Evolutionary conservation across 768 basidiomycete genomes (phyloP).

Genomic region (Leccinum rimulosum): DNA sequence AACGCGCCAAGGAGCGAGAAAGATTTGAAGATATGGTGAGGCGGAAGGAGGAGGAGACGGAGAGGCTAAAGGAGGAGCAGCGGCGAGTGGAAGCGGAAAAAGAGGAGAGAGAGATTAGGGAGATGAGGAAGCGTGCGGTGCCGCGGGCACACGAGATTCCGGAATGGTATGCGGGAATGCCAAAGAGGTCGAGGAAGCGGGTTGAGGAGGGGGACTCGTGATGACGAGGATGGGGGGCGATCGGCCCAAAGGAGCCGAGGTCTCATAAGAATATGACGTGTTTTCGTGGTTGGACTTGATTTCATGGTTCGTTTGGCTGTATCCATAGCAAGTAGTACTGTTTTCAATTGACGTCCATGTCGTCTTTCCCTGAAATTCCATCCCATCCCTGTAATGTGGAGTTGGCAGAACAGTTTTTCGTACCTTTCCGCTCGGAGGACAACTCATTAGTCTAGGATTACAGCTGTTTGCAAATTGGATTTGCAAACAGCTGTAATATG

Average conservation of each 20-base stretch:
- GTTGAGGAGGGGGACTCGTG: not conserved
- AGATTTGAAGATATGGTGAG: constrained; percentile 59
- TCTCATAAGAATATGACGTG: not conserved
- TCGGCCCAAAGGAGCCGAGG: not conserved
- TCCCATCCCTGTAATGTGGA: not conserved
- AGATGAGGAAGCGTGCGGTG: constrained; percentile 59
- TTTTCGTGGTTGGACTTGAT: not conserved
- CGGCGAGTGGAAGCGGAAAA: constrained; percentile 47
- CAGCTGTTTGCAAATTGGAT: not conserved
- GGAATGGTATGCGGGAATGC: constrained; percentile 72
- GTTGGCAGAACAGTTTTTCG: not conserved
- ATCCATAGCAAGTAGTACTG: not conserved
- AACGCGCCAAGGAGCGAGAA: constrained; percentile 58
- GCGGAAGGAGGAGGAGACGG: constrained; percentile 54
- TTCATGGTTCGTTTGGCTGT: not conserved
- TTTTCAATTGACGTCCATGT: not conserved
- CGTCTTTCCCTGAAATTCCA: not conserved
- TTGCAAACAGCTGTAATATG: not conserved
- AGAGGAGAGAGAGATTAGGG: constrained; percentile 60
- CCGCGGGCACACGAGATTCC: constrained; percentile 72
- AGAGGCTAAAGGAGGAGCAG: constrained; percentile 45
- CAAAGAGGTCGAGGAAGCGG: constrained; percentile 42
- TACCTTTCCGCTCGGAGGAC: not conserved
- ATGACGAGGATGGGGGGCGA: not conserved
- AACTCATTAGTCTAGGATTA: not conserved